phyloP scores from a whole-genome alignment of 2,329 filamentous ascomycete species.

The Verticillium nubilum region DNA sequence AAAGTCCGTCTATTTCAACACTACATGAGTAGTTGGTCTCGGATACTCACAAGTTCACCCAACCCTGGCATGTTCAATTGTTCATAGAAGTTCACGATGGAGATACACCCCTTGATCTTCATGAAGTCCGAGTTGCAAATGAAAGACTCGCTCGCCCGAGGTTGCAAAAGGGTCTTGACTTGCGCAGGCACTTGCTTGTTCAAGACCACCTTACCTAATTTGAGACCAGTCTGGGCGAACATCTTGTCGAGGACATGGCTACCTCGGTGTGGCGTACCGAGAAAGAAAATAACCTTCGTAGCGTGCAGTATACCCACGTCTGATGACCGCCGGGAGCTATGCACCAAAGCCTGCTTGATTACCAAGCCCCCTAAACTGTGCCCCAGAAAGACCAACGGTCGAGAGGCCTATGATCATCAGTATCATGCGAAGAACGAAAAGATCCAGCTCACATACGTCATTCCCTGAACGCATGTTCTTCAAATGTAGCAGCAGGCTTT shows the following conservation, averaged over 20 bases:
- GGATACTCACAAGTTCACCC: not conserved
- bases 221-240: slow-evolving; percentile 1
- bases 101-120: slow-evolving; percentile 1
- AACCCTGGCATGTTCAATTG: slow-evolving; percentile 1
- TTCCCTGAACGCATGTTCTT: not conserved
- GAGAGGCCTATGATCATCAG: not conserved
- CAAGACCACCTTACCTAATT: slow-evolving; percentile 3
- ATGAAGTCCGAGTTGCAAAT: slow-evolving; percentile 6
- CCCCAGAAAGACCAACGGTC: not conserved
- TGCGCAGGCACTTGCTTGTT: slow-evolving; percentile 2
- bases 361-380: not conserved
- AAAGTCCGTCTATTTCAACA: no score
- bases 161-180: slow-evolving; percentile 3
- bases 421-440: not conserved
- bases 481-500: slow-evolving; percentile 4
- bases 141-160: slow-evolving; percentile 4
- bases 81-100: slow-evolving; percentile 8
- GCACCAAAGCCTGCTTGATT: not conserved
- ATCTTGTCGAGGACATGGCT: not conserved
- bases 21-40: no score
- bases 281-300: slow-evolving; percentile 4
- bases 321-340: not conserved
- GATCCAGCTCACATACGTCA: not conserved
- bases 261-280: slow-evolving; percentile 2
- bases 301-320: not conserved